These are phyloP conservation scores for Candida ipomoeae DNA, from an alignment of 805 yeast genomes.

Conservation along the genomic window DNA sequence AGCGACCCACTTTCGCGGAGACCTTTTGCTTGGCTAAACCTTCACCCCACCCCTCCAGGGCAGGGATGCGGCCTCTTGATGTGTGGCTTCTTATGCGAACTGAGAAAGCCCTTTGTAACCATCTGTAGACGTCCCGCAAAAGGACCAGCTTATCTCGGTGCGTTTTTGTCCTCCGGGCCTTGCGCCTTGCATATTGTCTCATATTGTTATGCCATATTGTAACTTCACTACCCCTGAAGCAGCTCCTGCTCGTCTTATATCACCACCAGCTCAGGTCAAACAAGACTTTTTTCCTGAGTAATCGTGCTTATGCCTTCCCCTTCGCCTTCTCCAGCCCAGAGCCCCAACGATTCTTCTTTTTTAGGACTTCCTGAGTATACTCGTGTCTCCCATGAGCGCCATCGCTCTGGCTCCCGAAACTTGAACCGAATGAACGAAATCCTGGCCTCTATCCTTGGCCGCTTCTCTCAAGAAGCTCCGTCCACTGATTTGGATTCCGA, in stretches of 20 bases:
- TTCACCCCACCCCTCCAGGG: not conserved
- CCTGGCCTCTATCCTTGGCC: conserved; percentile 7
- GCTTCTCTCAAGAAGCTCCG: not conserved
- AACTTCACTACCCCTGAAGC: conserved; percentile 1
- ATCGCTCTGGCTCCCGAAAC: not conserved
- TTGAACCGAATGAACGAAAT: conserved; percentile 8
- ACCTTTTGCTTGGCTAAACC: not conserved
- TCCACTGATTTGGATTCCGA: not conserved
- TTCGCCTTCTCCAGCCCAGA: not conserved
- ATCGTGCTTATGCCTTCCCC: not conserved
- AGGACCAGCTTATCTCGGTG: not conserved
- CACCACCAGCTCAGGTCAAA: not conserved
- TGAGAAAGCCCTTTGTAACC: not conserved
- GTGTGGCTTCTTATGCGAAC: not conserved
- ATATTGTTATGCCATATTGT: conserved; percentile 1
- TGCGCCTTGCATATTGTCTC: conserved; percentile 4
- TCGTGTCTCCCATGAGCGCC: conserved; percentile 3
- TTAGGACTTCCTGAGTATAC: not conserved
- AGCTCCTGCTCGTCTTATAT: not conserved
- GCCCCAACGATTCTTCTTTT: not conserved
- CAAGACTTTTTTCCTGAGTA: not conserved
- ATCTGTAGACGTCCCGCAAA: not conserved
- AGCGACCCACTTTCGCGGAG: not conserved
- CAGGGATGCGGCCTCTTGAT: not conserved
- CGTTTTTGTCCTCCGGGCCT: not conserved